Base-by-base conservation (phyloP, 1,284 basidiomycete species). In the Fistulina hepatica region DNA sequence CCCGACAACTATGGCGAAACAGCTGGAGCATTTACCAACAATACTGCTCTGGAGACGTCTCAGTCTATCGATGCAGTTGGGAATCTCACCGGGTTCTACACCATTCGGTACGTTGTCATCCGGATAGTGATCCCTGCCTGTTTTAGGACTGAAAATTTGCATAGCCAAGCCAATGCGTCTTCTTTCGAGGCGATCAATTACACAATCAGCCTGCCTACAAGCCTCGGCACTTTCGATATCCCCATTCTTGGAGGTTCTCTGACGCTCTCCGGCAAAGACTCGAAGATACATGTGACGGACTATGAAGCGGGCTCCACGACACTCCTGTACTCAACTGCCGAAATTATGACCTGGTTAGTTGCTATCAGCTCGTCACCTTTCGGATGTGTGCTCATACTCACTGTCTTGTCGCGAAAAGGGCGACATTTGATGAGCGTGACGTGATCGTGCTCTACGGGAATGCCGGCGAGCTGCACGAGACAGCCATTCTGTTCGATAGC, bases 231-330 rank as follows among this genome's bases (percentile, higher is more conserved):
- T 21, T 43, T 71, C 15, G 59, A 53, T 4, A 51, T 69, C 28
- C 67, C 68, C 6, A 53, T 53, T 4, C 44, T 68, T 13, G 64
- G 65, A 6, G 64, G 64, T 23, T 52, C 50, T 13, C 54, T 72
- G 13, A 65, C 63, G n/a, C 54, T 71, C 37, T 55, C 65, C 42
- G 68, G 69, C 12, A 56, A 66, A 10, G 66, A 69, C 15, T 65
- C 59, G 48, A 72, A 70, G 48, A 63, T 72, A 33, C 39, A 72
- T 12, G 63, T 68, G 11, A 68, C 64, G 0, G 66, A 72, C 49
- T 70, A 68, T 47, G 50, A 58, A 4, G 69, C 71, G 42, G 68
- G 69, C 5, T 38, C 46, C 5, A 58, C 57, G 2, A 58, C 44
- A 6, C 55, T 70, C 3, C 40, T 69, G 12, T 70, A 69, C 48